Evolutionary conservation across 78 protist genomes (phyloP).

Genomic region (Planoprotostelium fungivorum): DNA sequence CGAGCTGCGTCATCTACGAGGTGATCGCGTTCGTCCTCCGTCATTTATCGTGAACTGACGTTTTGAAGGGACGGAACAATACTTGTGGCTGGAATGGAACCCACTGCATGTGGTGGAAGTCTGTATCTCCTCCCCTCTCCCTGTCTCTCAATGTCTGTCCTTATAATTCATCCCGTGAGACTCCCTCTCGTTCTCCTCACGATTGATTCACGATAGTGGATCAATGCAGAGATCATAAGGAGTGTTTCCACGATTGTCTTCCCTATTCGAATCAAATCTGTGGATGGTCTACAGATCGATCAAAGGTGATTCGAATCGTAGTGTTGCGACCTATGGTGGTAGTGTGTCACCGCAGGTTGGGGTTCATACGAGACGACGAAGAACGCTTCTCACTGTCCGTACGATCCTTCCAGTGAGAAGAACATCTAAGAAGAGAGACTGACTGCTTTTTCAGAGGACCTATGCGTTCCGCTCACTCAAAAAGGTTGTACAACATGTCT

Average conservation of each 20-base stretch:
- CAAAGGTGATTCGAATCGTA: no score
- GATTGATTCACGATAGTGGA: neutral
- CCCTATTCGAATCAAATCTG: no score
- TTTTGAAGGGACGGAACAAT: neutral
- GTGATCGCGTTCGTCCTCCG: neutral
- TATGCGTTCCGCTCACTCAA: no score
- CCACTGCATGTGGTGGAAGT: neutral
- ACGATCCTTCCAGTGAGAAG: no score
- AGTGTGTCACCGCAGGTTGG: no score
- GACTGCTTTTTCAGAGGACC: no score
- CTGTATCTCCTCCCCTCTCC: neutral
- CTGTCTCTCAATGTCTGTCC: neutral
- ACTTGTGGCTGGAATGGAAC: neutral
- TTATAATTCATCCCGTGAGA: neutral
- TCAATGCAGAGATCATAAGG: neutral
- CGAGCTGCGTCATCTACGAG: slow-evolving; percentile 2
- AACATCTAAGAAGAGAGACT: no score
- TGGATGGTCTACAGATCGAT: no score
- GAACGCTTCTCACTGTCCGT: no score
- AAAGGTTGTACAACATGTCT: no score
- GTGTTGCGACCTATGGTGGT: no score
- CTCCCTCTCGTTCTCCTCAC: neutral
- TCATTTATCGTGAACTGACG: neutral
- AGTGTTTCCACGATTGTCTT: neutral
- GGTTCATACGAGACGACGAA: no score